phyloP scores from a whole-genome alignment of 257 asterid genomes.

The Solanum rostratum region DNA sequence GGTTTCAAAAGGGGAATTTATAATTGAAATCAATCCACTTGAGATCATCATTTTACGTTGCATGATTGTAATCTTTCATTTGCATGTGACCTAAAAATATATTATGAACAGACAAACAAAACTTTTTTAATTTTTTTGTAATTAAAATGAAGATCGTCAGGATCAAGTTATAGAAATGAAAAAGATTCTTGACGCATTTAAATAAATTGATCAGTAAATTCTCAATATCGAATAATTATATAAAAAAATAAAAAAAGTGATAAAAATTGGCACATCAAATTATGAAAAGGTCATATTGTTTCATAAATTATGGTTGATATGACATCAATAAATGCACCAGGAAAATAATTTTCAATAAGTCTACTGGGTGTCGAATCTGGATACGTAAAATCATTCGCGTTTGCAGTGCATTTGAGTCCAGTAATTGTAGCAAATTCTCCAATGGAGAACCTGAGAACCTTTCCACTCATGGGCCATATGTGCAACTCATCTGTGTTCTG shows the following conservation, averaged over 20 bases:
- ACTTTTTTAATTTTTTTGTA: neutral
- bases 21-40: neutral
- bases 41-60: conserved; percentile 16
- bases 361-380: too few relatives aligned
- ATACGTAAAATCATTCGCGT: too few relatives aligned
- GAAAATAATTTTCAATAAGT: too few relatives aligned
- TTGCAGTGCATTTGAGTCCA: too few relatives aligned
- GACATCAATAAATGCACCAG: too few relatives aligned
- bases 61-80: conserved; percentile 17
- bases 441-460: too few relatives aligned
- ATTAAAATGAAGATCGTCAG: neutral
- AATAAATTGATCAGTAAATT: neutral
- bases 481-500: too few relatives aligned
- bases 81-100: conserved; percentile 15
- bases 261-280: conserved; percentile 7
- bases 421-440: too few relatives aligned
- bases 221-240: neutral
- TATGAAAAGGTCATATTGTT: conserved; percentile 8
- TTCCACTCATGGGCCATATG: too few relatives aligned
- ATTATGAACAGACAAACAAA: conserved; percentile 11
- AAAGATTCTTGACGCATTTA: neutral
- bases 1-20: neutral
- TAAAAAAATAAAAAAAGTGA: neutral
- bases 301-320: conserved; percentile 15
- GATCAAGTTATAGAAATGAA: neutral